A percentile compares a stretch with the other conserved stretches of the same genome.
These are phyloP conservation scores for Infundibulicybe gibba DNA, from an alignment of 768 basidiomycete genomes.

Conservation along the genomic window DNA sequence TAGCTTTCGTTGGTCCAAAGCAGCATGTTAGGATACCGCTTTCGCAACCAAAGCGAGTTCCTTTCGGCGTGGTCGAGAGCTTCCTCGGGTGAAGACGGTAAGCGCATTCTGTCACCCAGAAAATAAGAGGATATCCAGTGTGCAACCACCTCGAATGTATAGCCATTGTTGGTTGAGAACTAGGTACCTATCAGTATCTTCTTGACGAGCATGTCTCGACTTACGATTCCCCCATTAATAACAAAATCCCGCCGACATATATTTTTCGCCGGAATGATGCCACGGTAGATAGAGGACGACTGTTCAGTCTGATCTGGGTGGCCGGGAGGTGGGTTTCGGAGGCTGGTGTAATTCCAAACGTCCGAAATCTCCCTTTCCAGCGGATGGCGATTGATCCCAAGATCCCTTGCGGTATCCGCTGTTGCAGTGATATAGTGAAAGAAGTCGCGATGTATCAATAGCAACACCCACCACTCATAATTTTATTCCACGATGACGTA, in stretches of 20 bases:
- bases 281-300: background rate
- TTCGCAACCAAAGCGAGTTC: too few relatives aligned
- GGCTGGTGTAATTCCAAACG: background rate
- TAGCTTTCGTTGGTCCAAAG: too few relatives aligned
- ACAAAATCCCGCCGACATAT: background rate
- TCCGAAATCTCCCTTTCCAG: background rate
- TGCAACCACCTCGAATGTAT: slow-evolving; percentile 3
- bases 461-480: background rate
- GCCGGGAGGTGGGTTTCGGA: background rate
- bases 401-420: background rate
- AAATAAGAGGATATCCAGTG: slow-evolving; percentile 27
- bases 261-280: background rate
- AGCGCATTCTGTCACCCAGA: slow-evolving; percentile 44
- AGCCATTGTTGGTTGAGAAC: slow-evolving; percentile 6
- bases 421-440: background rate
- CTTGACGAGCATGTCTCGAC: background rate
- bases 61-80: too few relatives aligned
- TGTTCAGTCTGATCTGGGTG: background rate
- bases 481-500: background rate
- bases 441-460: background rate
- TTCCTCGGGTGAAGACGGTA: slow-evolving; percentile 43
- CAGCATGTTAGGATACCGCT: too few relatives aligned
- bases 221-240: background rate
- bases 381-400: background rate
- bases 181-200: background rate